A percentile compares a stretch with the other conserved stretches of the same genome.
Conservation (phyloP, 306 rosid species). For the Sphenostylis stenocarpa region DNA sequence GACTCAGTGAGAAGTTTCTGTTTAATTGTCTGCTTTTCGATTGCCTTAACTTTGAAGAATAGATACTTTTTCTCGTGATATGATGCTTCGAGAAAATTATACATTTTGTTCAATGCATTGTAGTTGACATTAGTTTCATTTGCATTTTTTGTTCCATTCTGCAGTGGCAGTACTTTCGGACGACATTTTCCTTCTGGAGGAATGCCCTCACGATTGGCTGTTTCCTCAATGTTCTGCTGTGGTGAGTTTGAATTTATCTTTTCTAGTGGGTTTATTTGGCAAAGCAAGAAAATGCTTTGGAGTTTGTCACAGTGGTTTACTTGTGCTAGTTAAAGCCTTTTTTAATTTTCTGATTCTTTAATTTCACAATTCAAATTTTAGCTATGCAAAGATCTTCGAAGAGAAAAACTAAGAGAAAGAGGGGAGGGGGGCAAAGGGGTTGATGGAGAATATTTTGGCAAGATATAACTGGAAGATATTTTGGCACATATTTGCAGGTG, state of each 20-base stretch:
- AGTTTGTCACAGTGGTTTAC: not conserved
- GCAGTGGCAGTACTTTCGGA: constrained; percentile 77
- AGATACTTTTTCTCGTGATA: not conserved
- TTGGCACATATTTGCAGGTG: constrained; percentile 59
- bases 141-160: constrained; percentile 29
- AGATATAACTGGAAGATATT: constrained; percentile 20
- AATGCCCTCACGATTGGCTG: constrained; percentile 97
- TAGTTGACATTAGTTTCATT: constrained; percentile 14
- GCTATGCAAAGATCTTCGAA: not conserved
- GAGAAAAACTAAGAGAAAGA: not conserved
- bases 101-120: constrained; percentile 16
- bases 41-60: constrained; percentile 18
- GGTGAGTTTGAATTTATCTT: constrained; percentile 53
- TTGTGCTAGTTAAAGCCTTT: not conserved
- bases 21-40: constrained; percentile 11
- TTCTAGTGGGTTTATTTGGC: not conserved
- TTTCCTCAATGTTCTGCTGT: constrained; percentile 97
- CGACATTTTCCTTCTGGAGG: constrained; percentile 74
- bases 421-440: not conserved
- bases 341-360: not conserved
- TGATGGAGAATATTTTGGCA: not conserved
- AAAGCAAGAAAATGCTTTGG: not conserved
- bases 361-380: not conserved
- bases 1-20: not conserved
- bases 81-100: not conserved